Evolutionary conservation across 129 eudicot species (phyloP).

Genomic region (Tagetes patula): DNA sequence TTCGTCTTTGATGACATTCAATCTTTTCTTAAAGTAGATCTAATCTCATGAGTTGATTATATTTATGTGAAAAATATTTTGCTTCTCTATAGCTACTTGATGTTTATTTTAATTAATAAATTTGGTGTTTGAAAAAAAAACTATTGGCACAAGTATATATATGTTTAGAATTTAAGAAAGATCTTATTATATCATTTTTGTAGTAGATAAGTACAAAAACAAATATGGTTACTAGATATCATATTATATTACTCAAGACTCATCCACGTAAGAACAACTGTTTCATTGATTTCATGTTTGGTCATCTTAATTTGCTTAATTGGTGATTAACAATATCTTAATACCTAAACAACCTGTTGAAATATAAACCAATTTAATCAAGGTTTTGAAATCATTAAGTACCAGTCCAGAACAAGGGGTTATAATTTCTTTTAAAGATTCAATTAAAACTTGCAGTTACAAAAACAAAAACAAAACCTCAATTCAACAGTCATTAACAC

Average conservation of each 20-base stretch:
- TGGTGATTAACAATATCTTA: not conserved
- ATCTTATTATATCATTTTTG: not conserved
- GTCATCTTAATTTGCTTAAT: not conserved
- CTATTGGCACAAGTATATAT: not conserved
- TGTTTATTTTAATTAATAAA: too few relatives aligned
- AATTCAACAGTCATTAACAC: not conserved
- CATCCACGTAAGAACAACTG: not conserved
- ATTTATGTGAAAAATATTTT: too few relatives aligned
- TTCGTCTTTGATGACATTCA: too few relatives aligned
- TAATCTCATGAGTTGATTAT: too few relatives aligned
- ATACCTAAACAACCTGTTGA: not conserved
- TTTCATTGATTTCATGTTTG: not conserved
- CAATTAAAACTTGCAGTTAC: not conserved
- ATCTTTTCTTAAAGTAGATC: too few relatives aligned
- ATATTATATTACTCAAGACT: not conserved
- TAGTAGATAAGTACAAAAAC: not conserved
- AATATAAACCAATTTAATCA: conserved; percentile 13
- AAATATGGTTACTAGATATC: not conserved
- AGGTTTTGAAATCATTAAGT: not conserved
- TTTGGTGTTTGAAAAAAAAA: too few relatives aligned
- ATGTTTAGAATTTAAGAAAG: not conserved
- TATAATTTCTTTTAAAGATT: conserved; percentile 8
- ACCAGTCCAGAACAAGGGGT: conserved; percentile 11
- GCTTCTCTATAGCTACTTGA: too few relatives aligned
- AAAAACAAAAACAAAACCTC: not conserved